Conservation (phyloP, 2,329 filamentous ascomycete species). For the Zymoseptoria pseudotritici region DNA sequence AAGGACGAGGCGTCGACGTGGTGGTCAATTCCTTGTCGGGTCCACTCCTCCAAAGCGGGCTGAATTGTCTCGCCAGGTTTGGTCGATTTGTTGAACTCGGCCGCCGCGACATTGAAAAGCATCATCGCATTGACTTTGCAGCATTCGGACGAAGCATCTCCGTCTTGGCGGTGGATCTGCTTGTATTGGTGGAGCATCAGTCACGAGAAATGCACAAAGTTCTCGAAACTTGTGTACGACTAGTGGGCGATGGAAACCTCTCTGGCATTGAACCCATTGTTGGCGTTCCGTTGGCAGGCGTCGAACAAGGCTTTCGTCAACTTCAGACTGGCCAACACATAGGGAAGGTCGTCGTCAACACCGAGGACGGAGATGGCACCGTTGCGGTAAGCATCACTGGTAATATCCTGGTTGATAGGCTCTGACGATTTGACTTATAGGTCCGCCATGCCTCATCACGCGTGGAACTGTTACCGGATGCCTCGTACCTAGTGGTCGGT, state of each 20-base stretch:
- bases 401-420: neutral
- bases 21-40: too few relatives aligned
- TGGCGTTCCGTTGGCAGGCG: neutral
- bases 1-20: too few relatives aligned
- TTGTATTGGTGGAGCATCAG: neutral
- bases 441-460: neutral
- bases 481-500: neutral
- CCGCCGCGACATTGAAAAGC: too few relatives aligned
- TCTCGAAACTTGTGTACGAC: neutral
- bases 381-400: too few relatives aligned
- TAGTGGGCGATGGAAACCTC: neutral
- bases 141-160: neutral
- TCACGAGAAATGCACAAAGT: neutral
- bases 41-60: too few relatives aligned
- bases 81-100: too few relatives aligned
- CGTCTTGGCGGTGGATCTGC: neutral
- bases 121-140: neutral
- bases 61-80: too few relatives aligned
- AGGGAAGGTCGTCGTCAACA: slow-evolving; percentile 1
- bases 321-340: slow-evolving; percentile 1
- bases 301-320: slow-evolving; percentile 8
- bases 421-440: neutral
- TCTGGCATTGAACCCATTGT: neutral
- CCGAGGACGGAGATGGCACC: neutral
- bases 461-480: neutral